Conservation (phyloP, 345 rosid species). For the Dovyalis caffra region DNA sequence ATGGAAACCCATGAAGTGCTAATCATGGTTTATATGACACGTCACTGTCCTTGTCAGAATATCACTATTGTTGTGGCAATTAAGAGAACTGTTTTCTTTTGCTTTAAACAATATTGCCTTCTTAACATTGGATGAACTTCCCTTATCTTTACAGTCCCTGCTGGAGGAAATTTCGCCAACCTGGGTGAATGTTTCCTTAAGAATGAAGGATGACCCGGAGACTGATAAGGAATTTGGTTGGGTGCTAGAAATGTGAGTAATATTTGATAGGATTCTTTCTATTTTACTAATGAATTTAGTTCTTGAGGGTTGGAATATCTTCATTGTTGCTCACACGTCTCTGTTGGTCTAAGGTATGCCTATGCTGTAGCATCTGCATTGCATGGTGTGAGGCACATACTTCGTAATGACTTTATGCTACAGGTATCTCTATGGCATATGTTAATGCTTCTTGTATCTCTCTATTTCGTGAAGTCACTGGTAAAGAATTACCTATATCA, state of each 20-base stretch:
- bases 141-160: slow-evolving; percentile 39
- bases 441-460: slow-evolving; percentile 8
- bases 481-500: slow-evolving; percentile 8
- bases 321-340: slow-evolving; percentile 8
- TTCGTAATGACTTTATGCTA: slow-evolving; percentile 86
- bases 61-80: background rate
- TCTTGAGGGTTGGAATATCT: background rate
- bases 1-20: background rate
- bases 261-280: slow-evolving; percentile 1
- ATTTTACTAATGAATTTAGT: slow-evolving; percentile 15
- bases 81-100: background rate
- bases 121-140: slow-evolving; percentile 1
- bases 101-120: background rate
- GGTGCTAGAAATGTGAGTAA: slow-evolving; percentile 95
- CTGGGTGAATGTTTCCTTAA: slow-evolving; percentile 92
- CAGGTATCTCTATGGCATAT: slow-evolving; percentile 55
- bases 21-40: background rate
- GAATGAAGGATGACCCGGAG: slow-evolving; percentile 92
- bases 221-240: slow-evolving; percentile 97
- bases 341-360: slow-evolving; percentile 68
- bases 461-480: background rate
- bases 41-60: background rate
- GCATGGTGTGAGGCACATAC: slow-evolving; percentile 86
- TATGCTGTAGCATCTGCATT: slow-evolving; percentile 96
- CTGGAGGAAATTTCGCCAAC: slow-evolving; percentile 92